Base-by-base conservation (phyloP, 2,329 filamentous ascomycete species). In the Penicillium oxalicum region DNA sequence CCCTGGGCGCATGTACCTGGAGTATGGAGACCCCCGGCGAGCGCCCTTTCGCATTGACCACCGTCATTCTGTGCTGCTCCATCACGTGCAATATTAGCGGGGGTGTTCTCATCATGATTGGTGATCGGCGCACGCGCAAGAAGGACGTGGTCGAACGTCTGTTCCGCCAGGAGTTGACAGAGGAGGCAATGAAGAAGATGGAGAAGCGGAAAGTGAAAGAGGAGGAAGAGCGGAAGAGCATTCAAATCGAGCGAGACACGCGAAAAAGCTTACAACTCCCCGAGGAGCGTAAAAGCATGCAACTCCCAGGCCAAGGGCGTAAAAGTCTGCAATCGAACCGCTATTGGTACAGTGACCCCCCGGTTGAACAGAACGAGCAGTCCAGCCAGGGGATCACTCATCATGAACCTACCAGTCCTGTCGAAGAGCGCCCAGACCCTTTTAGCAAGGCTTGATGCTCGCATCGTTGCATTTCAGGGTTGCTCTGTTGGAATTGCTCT, bases 71-170 rank as follows among this genome's bases (percentile, higher is more conserved):
- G 2, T 86, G 83, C 61, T 86, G 82, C 61, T 88, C 84, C 25
- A 88, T 94, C 58, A 79, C 82, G 0, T 86, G 82, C 63, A 94
- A 94, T 64, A 84, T 89, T 54, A 79, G 79, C 0, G 88, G 85
- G 0, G 88, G 88, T 3, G 69, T 94, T 1, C 64, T 91, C 26
- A 94, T 94, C 63, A 82, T 77, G 55, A 75, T 89, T 12, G 88
- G 88, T 1, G 88, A 91, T 62, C 79, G 83, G 18, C 80, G 78
- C 54, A 90, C 88, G 2, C 76, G 88, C 44, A 94, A 94, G 77
- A 91, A 90, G 78, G 88, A 94, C 37, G 87, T 94, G 0, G 75
- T 90, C 24, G 84, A 91, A 61, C 78, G 84, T 39, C 80, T 93
- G 69, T 81, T 87, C 60, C 75, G 87, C 28, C 88, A 93, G 63